Conservation (phyloP, 2,329 filamentous ascomycete species). For the Pseudocercospora cruenta region DNA sequence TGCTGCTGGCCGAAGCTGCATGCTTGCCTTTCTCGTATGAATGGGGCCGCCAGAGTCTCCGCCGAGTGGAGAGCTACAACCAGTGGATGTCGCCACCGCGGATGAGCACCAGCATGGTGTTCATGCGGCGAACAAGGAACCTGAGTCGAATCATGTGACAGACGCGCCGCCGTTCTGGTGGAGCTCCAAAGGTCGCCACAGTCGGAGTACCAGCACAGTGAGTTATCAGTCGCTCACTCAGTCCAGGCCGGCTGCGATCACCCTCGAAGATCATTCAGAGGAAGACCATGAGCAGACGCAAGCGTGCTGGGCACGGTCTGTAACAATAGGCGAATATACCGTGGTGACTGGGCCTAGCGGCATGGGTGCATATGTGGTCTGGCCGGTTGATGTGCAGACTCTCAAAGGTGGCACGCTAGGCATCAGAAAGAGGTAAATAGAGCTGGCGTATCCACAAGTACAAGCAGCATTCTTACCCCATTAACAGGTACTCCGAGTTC, state of each 20-base stretch:
- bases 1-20: background rate
- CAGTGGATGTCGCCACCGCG: conserved; percentile 20
- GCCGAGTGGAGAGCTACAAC: conserved; percentile 14
- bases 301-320: conserved; percentile 65
- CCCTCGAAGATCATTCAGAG: conserved; percentile 66
- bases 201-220: conserved; percentile 44
- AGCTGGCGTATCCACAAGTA: conserved; percentile 5
- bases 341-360: conserved; percentile 62
- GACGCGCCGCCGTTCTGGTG: conserved; percentile 53
- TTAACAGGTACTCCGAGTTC: conserved; percentile 82
- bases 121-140: conserved; percentile 13
- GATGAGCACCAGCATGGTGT: conserved; percentile 6
- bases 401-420: conserved; percentile 60
- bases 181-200: conserved; percentile 34
- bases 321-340: conserved; percentile 64
- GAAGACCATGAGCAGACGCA: conserved; percentile 60
- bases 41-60: conserved; percentile 23
- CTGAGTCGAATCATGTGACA: conserved; percentile 21
- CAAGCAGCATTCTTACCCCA: conserved; percentile 4
- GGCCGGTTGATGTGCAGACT: conserved; percentile 87
- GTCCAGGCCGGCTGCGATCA: conserved; percentile 51
- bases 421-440: conserved; percentile 55
- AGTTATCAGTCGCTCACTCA: conserved; percentile 42
- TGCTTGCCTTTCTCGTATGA: conserved; percentile 14
- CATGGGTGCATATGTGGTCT: conserved; percentile 90